Evolutionary conservation across 2,329 filamentous ascomycete species (phyloP).

Genomic region (Neonectria sp.): DNA sequence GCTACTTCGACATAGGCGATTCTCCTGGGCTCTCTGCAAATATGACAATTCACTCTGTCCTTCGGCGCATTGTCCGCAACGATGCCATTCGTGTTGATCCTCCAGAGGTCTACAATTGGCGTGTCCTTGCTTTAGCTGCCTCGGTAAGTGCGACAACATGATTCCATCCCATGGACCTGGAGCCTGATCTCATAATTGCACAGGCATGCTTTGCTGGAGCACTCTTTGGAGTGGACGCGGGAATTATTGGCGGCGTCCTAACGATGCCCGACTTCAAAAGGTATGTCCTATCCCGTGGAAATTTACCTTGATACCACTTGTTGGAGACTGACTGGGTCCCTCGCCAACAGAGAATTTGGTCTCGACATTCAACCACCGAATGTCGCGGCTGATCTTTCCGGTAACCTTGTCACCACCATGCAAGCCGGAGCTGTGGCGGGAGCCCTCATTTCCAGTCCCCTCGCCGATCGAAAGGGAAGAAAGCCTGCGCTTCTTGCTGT

Average conservation of each 20-base stretch:
- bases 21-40: neutral
- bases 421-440: slow-evolving; percentile 48
- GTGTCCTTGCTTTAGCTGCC: slow-evolving; percentile 75
- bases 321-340: neutral
- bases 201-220: slow-evolving; percentile 43
- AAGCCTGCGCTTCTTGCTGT: slow-evolving; percentile 50
- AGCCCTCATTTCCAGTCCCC: slow-evolving; percentile 41
- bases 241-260: slow-evolving; percentile 49
- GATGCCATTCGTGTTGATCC: slow-evolving; percentile 78
- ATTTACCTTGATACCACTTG: no score
- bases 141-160: slow-evolving; percentile 52
- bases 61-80: slow-evolving; percentile 62
- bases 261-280: slow-evolving; percentile 47
- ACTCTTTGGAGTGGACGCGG: slow-evolving; percentile 47
- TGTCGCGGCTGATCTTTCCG: slow-evolving; percentile 40
- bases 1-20: neutral
- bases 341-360: slow-evolving; percentile 41
- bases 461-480: slow-evolving; percentile 50
- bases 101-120: slow-evolving; percentile 79
- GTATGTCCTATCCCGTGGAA: slow-evolving; percentile 3
- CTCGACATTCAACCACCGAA: slow-evolving; percentile 31
- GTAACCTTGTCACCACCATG: slow-evolving; percentile 49
- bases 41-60: slow-evolving; percentile 42
- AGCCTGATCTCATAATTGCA: slow-evolving; percentile 4
- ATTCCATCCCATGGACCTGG: fast-evolving